Evolutionary conservation across 2,329 filamentous ascomycete species (phyloP).

Genomic region (Mycosphaerelloides madeirae): DNA sequence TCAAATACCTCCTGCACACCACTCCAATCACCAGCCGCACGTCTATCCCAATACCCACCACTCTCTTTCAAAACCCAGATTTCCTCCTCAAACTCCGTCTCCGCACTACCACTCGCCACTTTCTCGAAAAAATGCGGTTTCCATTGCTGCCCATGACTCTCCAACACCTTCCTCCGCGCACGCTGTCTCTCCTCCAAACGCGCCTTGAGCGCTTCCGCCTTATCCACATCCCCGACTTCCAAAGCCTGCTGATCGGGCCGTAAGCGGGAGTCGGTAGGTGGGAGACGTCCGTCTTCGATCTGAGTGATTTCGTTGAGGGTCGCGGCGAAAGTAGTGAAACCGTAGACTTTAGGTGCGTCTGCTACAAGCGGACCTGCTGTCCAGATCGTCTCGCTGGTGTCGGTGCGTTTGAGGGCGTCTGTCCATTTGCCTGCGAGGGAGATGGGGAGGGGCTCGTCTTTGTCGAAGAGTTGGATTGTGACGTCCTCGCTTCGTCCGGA

Average conservation of each 20-base stretch:
- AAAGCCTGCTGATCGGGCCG: slow-evolving; percentile 82
- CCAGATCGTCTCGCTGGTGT: slow-evolving; percentile 69
- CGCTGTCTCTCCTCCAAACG: slow-evolving; percentile 82
- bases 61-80: slow-evolving; percentile 59
- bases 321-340: slow-evolving; percentile 81
- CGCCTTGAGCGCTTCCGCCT: slow-evolving; percentile 78
- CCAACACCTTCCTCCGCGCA: slow-evolving; percentile 65
- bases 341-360: slow-evolving; percentile 74
- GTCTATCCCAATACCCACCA: slow-evolving; percentile 91
- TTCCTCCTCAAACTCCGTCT: slow-evolving; percentile 37
- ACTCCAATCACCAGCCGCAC: slow-evolving; percentile 63
- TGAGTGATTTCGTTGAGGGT: slow-evolving; percentile 80
- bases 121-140: slow-evolving; percentile 79
- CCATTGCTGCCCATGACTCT: slow-evolving; percentile 68
- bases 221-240: slow-evolving; percentile 76
- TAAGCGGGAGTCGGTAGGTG: slow-evolving; percentile 76
- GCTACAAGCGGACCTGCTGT: slow-evolving; percentile 70
- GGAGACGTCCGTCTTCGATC: slow-evolving; percentile 68
- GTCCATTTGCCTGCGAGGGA: slow-evolving; percentile 85
- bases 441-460: slow-evolving; percentile 60
- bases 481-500: slow-evolving; percentile 91
- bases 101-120: slow-evolving; percentile 40
- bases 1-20: slow-evolving; percentile 53
- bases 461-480: slow-evolving; percentile 64
- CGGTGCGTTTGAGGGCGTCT: slow-evolving; percentile 60